Percentiles rank a stretch among this genome's conserved stretches.
Conservation (phyloP, 176 grass and related monocot species). For the Paspalum notatum region DNA sequence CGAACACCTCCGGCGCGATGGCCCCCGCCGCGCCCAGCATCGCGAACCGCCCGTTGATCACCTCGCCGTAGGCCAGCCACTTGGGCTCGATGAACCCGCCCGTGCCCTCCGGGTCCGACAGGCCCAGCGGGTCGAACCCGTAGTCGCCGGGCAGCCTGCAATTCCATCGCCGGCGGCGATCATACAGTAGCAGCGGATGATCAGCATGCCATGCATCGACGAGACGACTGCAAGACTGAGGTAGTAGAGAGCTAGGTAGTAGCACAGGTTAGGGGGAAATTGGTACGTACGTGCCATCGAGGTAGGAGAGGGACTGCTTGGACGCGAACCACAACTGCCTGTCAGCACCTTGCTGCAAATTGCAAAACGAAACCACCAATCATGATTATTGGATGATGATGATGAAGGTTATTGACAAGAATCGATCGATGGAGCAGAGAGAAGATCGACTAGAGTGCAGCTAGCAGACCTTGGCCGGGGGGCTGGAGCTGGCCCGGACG, state of each 20-base stretch:
- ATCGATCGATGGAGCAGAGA: neutral
- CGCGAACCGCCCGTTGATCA: conserved; percentile 85
- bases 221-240: too few relatives aligned
- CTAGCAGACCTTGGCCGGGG: conserved; percentile 72
- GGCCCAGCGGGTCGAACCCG: conserved; percentile 82
- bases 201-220: neutral
- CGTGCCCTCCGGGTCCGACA: conserved; percentile 95
- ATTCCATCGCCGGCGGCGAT: too few relatives aligned
- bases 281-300: conserved; percentile 77
- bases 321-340: conserved; percentile 98
- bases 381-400: too few relatives aligned
- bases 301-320: conserved; percentile 89
- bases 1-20: conserved; percentile 74
- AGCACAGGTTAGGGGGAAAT: too few relatives aligned
- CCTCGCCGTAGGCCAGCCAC: conserved; percentile 94
- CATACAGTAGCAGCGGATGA: neutral
- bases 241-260: too few relatives aligned
- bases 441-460: neutral
- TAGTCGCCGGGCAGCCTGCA: conserved; percentile 85
- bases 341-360: conserved; percentile 76
- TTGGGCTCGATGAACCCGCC: conserved; percentile 97
- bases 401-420: neutral
- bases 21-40: conserved; percentile 80
- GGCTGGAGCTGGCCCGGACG: conserved; percentile 78
- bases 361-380: neutral